A percentile compares a stretch with the other conserved stretches of the same genome.
phyloP scores from a whole-genome alignment of 1,284 basidiomycete genomes.

The Naganishia cerealis region DNA sequence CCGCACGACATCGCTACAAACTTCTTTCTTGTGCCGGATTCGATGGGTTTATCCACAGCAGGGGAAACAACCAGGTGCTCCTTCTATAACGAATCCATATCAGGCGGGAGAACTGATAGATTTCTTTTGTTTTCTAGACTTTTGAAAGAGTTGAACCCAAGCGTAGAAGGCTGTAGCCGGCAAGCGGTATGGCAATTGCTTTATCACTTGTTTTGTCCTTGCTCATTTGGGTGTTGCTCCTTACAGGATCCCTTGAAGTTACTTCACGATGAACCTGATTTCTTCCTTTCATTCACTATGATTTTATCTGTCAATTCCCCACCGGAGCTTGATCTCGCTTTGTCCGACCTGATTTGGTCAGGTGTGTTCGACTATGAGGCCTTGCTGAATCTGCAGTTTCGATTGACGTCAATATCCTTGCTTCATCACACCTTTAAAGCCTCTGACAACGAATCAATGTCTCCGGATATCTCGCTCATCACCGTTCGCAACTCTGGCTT shows the following conservation, averaged over 20 bases:
- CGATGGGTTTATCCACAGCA: conserved; percentile 77
- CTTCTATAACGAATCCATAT: neutral
- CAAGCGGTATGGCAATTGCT: conserved; percentile 55
- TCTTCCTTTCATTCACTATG: conserved; percentile 66
- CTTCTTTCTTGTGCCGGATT: conserved; percentile 82
- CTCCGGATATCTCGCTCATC: conserved; percentile 66
- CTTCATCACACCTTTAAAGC: neutral
- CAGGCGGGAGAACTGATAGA: neutral
- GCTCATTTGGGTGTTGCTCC: neutral
- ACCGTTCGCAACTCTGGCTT: conserved; percentile 80
- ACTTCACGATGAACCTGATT: conserved; percentile 60
- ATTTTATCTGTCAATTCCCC: conserved; percentile 81
- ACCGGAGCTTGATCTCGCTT: conserved; percentile 60
- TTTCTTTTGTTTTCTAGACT: conserved; percentile 45
- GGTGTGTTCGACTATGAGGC: conserved; percentile 39
- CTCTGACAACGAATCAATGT: conserved; percentile 25
- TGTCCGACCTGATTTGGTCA: conserved; percentile 70
- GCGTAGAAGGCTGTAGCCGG: conserved; percentile 72
- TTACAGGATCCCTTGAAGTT: conserved; percentile 61
- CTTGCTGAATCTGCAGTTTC: neutral
- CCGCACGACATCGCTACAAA: conserved; percentile 87
- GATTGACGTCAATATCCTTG: neutral
- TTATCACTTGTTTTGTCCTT: neutral
- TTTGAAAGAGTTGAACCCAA: conserved; percentile 82
- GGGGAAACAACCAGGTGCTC: conserved; percentile 68